Conservation (phyloP, 768 basidiomycete genomes). For the Mycena maculata region DNA sequence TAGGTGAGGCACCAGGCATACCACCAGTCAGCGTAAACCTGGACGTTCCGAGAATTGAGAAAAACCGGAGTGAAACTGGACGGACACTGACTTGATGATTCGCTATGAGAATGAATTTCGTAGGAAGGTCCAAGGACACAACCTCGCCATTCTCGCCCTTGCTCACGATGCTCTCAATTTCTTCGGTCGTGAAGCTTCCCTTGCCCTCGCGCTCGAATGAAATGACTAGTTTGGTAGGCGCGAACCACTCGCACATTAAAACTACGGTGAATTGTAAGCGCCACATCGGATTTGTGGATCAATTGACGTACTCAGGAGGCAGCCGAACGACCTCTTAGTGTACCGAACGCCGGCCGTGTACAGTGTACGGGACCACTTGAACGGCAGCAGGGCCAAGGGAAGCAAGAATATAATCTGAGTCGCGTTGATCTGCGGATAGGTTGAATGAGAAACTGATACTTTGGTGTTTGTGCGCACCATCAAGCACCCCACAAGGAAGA, state of each 20-base stretch:
- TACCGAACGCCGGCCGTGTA: constrained; percentile 81
- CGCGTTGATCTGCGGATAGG: constrained; percentile 59
- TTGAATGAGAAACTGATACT: neutral
- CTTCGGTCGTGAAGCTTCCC: constrained; percentile 70
- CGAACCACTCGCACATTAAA: constrained; percentile 84
- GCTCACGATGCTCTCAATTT: constrained; percentile 67
- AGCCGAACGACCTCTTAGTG: constrained; percentile 86
- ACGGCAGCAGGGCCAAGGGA: constrained; percentile 74
- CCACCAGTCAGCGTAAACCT: constrained; percentile 89
- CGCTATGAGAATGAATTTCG: constrained; percentile 84
- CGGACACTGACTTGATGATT: constrained; percentile 87
- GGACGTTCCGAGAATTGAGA: neutral
- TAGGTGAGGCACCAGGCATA: constrained; percentile 89
- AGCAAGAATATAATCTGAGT: constrained; percentile 80
- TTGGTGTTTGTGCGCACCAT: constrained; percentile 45
- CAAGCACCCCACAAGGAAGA: constrained; percentile 74
- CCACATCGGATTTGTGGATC: neutral
- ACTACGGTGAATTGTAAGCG: constrained; percentile 54
- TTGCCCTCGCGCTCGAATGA: constrained; percentile 79
- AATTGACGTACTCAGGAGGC: constrained; percentile 70
- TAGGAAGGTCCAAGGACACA: constrained; percentile 74
- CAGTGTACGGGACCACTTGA: constrained; percentile 60
- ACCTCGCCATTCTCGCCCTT: constrained; percentile 69
- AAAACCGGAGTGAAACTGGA: neutral
- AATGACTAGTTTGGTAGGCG: constrained; percentile 76